Conservation (phyloP, 352 stramenopile species). For the Globisporangium spiculum region DNA sequence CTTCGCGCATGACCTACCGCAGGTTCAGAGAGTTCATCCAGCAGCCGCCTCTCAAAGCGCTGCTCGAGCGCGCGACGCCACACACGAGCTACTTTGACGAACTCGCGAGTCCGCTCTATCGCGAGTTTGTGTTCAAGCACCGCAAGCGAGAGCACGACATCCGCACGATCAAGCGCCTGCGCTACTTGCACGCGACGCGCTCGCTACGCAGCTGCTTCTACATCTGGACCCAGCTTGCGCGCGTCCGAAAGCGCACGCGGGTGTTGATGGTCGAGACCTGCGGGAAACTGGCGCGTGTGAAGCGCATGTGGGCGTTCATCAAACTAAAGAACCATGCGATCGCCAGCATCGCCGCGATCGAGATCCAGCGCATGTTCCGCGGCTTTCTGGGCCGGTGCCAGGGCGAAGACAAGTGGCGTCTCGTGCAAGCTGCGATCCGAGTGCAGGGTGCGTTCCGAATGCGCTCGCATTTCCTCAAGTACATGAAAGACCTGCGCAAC, state of each 20-base stretch:
- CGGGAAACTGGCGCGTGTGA: slow-evolving; percentile 29
- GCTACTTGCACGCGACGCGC: slow-evolving; percentile 48
- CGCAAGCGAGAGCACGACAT: slow-evolving; percentile 50
- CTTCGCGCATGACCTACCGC: slow-evolving; percentile 40
- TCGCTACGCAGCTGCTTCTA: slow-evolving; percentile 35
- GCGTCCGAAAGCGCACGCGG: slow-evolving; percentile 35
- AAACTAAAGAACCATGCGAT: slow-evolving; percentile 42
- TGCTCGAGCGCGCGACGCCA: slow-evolving; percentile 37
- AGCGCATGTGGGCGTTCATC: slow-evolving; percentile 36
- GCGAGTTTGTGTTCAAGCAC: slow-evolving; percentile 38
- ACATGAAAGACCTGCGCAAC: slow-evolving; percentile 36
- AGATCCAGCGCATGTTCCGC: slow-evolving; percentile 62
- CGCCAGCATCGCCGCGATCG: slow-evolving; percentile 45
- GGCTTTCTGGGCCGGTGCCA: slow-evolving; percentile 37
- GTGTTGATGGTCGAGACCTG: slow-evolving; percentile 28
- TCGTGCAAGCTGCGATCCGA: slow-evolving; percentile 47
- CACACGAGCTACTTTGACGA: slow-evolving; percentile 60
- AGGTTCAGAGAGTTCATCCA: slow-evolving; percentile 44
- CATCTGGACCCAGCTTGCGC: slow-evolving; percentile 32
- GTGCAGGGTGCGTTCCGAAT: slow-evolving; percentile 69
- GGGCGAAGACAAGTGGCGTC: slow-evolving; percentile 31
- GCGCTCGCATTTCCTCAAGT: slow-evolving; percentile 53
- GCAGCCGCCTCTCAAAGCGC: slow-evolving; percentile 36
- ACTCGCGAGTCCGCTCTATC: slow-evolving; percentile 48
- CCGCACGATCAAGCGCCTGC: slow-evolving; percentile 48